Evolutionary conservation across 805 yeast species (phyloP), one percentile per base, ranked within the genome.

Genomic region (Pichia pseudocactophila): DNA sequence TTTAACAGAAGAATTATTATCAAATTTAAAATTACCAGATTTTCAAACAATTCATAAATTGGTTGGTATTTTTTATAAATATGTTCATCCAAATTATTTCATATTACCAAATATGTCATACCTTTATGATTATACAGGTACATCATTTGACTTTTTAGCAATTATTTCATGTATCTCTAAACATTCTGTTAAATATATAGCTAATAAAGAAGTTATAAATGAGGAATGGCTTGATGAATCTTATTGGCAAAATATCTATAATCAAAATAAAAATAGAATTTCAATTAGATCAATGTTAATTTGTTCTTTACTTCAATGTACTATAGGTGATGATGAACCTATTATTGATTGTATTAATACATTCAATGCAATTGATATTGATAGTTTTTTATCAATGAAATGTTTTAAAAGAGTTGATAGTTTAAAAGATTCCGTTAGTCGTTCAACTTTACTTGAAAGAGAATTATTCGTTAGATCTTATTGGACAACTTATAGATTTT

Each of bases 11-110:
- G 50, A 52, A 11, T 62, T 61, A 20, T 49, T 67, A 7, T 52
- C 46, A 9, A 46, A 46, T 30, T 55, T 58, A 34, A 70, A 66
- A 7, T 50, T 70, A 7, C 75, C 75, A 3, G 44, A 57, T 30
- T 59, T 64, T 59, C 44, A 49, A 34, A 58, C 62, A 0, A 54
- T 66, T 2, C 56, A 55, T 30, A 45, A 52, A 2, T 46, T 69
- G 34, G 51, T 69, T 33, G 70, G 67, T 40, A 44, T 68, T 7
- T 70, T 58, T 46, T 70, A 66, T 49, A 53, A 66, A 33, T 70
- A 68, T 48, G 56, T 63, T n/a, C 65, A 68, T 40, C 60, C 66
- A 7, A 56, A 65, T 7, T 55, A 63, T 36, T 59, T 64, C 16
- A 52, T 64, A 7, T 47, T 70, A 5, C 70, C 72, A 2, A 54